Evolutionary conservation across 148 eudicot species (phyloP), one percentile per base, ranked within the genome.

Genomic region (Fallopia convolvulus): DNA sequence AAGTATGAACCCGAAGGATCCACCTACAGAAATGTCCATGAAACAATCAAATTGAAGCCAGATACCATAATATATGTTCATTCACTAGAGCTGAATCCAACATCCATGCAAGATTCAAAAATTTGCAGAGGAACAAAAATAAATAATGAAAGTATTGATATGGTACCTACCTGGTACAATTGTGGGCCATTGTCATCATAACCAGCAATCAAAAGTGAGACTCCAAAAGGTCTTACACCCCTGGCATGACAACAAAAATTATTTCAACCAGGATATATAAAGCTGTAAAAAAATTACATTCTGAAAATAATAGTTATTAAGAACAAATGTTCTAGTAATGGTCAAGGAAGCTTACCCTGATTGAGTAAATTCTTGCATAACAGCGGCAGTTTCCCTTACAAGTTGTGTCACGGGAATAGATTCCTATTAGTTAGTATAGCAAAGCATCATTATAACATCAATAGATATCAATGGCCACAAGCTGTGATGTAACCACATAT

Each of bases 1-100:
- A 95, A 95, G 80, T 95, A 95, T n/a, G 99, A 95, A 77, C 99
- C 99, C 56, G 99, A 95, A 49, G 99, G 97, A 80, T 95, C 99
- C 76, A 95, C 97, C 99, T 95, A 74, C 55, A 78, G 77, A 18
- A 74, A 39, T 2, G 68, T 18, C 11, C 63, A 12, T 8, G 10
- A 60, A 41, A 26, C 36, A 49, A 21, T 21, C 41, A 66, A 0
- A 30, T 66, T 66, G 42, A 9, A 3, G 39, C 21, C 42, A 68
- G 5, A 36, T 68, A 68, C 36, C 39, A 14, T 6, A 36, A 2
- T 5, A 20, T 6, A 20, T 20, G 3, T 20, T 58, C 1, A 21
- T 58, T 0, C 2, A 58, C 65, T 2, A 21, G n/a, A 4, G n/a
- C 56, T 52, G 5, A 15, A 52, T 52, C 17, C 5, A 52, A 15